Base-by-base conservation (phyloP, 2,329 filamentous ascomycete species). In the Eutypa lata region DNA sequence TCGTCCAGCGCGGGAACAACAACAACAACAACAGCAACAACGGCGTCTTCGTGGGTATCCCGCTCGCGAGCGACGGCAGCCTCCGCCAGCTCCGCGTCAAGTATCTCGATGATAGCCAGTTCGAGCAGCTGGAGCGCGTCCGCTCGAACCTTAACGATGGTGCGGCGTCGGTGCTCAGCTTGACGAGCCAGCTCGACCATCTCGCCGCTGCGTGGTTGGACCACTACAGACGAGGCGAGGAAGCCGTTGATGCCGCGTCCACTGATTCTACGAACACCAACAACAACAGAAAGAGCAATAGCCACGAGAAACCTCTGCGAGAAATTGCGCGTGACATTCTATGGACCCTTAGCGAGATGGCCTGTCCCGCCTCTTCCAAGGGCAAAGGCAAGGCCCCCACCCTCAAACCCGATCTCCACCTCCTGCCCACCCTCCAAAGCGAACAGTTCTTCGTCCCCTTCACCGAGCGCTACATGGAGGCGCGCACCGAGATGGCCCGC, bases 1-100 rank as follows among this genome's bases (percentile, higher is more conserved):
- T 45, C 42, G 22, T 24, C 22, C 42, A 38, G 35, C 35, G 35
- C 73, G 0, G 56, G 0, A 56, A 60, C 1, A 59, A 69, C 0
- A 57, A 65, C 2, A 73, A 71, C 10, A 70, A 72, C 61, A 49
- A 67, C 14, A 51, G 56, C 1, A 67, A 65, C 0, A 70, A 68
- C 42, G 61, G 58, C 3, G 71, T 76, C 16, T 71, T 72, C 0
- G 73, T 81, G 42, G 74, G 72, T 0, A 68, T 81, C 5, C 72
- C 76, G 42, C 73, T 73, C 0, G 64, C 21, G n/a, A 22, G 65
- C 1, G 72, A 67, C 47, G 65, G 68, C 18, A 18, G 52, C 1
- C 11, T 68, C 4, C 68, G 68, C 18, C 57, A 61, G 18, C 65
- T 80, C 1, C 63, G 67, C 11, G 63, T 78, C 38, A 66, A 70